These are phyloP conservation scores for Aschersonia sp. DNA, from an alignment of 2,329 filamentous ascomycete species.

Conservation along the genomic window DNA sequence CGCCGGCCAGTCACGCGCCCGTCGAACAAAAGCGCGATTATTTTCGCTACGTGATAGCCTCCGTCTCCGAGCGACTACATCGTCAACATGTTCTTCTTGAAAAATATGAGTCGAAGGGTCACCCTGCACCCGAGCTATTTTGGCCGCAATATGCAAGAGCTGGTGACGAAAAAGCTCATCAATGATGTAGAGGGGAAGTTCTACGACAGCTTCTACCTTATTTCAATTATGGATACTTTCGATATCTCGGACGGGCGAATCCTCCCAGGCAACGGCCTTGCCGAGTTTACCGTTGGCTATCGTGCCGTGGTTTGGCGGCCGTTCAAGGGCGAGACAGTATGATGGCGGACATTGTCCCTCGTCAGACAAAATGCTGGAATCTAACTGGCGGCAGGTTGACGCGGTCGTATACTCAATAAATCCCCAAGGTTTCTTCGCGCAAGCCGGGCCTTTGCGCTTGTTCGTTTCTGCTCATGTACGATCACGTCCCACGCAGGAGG, in stretches of 20 bases:
- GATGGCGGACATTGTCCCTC: constrained; percentile 15
- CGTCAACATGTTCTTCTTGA: constrained; percentile 81
- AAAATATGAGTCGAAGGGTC: constrained; percentile 89
- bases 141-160: constrained; percentile 80
- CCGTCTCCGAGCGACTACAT: neutral
- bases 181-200: constrained; percentile 92
- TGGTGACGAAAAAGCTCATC: constrained; percentile 78
- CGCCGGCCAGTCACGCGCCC: neutral
- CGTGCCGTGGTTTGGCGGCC: constrained; percentile 95
- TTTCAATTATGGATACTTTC: constrained; percentile 93
- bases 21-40: too few species aligned
- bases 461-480: constrained; percentile 75
- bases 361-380: constrained; percentile 6
- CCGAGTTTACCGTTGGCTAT: constrained; percentile 90
- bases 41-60: too few species aligned
- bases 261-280: constrained; percentile 77
- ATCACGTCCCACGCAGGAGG: constrained; percentile 5
- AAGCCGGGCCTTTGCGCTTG: constrained; percentile 62
- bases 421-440: constrained; percentile 78
- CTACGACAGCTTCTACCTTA: constrained; percentile 92
- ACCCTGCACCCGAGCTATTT: constrained; percentile 96
- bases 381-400: constrained; percentile 55
- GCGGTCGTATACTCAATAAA: constrained; percentile 87
- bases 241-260: constrained; percentile 90
- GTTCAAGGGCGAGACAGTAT: constrained; percentile 94